phyloP scores from a whole-genome alignment of 768 basidiomycete species.

The Chalciporus chontae region DNA sequence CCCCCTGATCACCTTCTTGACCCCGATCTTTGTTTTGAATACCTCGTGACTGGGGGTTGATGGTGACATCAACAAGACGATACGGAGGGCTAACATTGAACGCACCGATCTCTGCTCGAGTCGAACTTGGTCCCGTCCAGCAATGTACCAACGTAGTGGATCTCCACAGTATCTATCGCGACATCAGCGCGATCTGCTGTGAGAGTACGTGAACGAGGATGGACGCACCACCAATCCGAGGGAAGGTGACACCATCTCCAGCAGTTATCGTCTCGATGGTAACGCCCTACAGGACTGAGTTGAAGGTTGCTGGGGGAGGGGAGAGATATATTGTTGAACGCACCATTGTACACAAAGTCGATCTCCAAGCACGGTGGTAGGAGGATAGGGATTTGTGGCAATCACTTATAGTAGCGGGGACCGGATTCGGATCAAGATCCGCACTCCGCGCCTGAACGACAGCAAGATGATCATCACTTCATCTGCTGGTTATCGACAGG shows the following conservation, averaged over 20 bases:
- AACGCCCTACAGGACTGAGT: conserved; percentile 54
- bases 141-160: conserved; percentile 80
- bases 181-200: conserved; percentile 23
- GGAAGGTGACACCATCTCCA: conserved; percentile 65
- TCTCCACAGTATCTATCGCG: conserved; percentile 58
- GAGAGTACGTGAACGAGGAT: conserved; percentile 8
- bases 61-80: conserved; percentile 4
- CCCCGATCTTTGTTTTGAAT: conserved; percentile 71
- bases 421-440: conserved; percentile 79
- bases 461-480: conserved; percentile 4
- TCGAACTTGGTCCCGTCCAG: conserved; percentile 64
- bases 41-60: conserved; percentile 44
- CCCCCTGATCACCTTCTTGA: conserved; percentile 81
- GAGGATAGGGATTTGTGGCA: conserved; percentile 22
- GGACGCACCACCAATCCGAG: conserved; percentile 65
- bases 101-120: conserved; percentile 71
- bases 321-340: conserved; percentile 8
- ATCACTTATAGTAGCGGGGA: conserved; percentile 44
- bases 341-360: conserved; percentile 32
- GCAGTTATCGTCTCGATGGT: conserved; percentile 51
- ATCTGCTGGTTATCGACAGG: conserved; percentile 10
- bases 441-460: conserved; percentile 32
- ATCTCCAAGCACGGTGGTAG: conserved; percentile 25
- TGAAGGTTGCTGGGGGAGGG: neutral
- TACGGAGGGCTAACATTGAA: conserved; percentile 7